A percentile compares a stretch with the other conserved stretches of the same genome.
phyloP scores from a whole-genome alignment of 1,139 yeast species.

The Hanseniaspora gamundiae region DNA sequence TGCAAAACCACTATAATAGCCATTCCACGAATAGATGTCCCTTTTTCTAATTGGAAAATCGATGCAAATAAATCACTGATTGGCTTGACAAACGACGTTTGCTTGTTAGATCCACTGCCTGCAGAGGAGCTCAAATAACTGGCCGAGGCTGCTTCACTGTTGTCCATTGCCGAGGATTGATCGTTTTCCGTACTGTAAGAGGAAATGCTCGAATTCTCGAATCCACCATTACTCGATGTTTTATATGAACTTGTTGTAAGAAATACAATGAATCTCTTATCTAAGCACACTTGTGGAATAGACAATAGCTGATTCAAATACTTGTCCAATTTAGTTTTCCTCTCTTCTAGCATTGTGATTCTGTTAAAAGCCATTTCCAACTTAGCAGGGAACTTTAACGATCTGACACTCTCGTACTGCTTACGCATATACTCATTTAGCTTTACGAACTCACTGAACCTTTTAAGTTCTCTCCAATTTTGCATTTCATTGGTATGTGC shows the following conservation, averaged over 20 bases:
- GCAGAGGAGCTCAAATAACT: conserved; percentile 19
- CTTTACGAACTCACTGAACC: conserved; percentile 73
- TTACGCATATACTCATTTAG: conserved; percentile 53
- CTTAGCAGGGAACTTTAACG: conserved; percentile 41
- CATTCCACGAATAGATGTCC: conserved; percentile 56
- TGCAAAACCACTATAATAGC: conserved; percentile 74
- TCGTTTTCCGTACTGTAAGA: not conserved
- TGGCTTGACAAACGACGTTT: conserved; percentile 58
- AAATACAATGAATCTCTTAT: conserved; percentile 61
- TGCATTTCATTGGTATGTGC: conserved; percentile 38
- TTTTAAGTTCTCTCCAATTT: conserved; percentile 82
- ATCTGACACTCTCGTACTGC: conserved; percentile 37
- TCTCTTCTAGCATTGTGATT: conserved; percentile 46
- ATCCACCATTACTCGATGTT: conserved; percentile 13
- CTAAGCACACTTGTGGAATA: conserved; percentile 61
- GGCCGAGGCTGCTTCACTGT: conserved; percentile 6
- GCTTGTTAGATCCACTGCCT: conserved; percentile 33
- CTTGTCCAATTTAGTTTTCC: conserved; percentile 48
- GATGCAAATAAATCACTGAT: conserved; percentile 66
- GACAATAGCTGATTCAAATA: conserved; percentile 48
- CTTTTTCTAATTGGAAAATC: conserved; percentile 53
- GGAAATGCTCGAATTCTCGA: conserved; percentile 5
- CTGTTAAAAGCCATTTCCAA: conserved; percentile 44
- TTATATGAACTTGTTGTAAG: conserved; percentile 60
- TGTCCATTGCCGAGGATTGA: not conserved